phyloP scores from a whole-genome alignment of 495 filamentous ascomycete species.

The Xylaria sp. region DNA sequence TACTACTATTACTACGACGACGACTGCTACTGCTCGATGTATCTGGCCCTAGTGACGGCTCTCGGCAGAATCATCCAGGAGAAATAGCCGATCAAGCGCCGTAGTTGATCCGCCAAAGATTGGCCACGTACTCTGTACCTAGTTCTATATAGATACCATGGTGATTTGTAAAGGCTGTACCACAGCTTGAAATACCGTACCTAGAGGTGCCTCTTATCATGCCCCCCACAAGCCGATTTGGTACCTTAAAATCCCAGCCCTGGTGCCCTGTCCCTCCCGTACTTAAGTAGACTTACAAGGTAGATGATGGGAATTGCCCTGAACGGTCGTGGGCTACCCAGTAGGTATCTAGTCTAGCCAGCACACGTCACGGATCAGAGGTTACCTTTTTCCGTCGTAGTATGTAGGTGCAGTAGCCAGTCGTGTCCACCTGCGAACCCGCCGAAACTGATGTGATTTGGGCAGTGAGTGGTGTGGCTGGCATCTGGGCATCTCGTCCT shows the following conservation, averaged over 20 bases:
- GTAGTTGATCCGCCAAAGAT: neutral
- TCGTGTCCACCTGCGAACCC: neutral
- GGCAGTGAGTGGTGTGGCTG: constrained; percentile 6
- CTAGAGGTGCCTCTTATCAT: constrained; percentile 16
- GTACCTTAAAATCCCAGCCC: constrained; percentile 5
- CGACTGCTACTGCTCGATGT: no score
- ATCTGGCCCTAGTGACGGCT: neutral
- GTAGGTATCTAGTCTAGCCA: constrained; percentile 1
- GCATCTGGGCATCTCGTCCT: neutral
- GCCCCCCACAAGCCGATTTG: constrained; percentile 19
- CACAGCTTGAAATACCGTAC: neutral
- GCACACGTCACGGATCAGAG: constrained; percentile 14
- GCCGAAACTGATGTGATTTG: constrained; percentile 13
- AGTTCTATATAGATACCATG: neutral
- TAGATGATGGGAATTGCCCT: constrained; percentile 2
- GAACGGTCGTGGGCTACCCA: constrained; percentile 2
- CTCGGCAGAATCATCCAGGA: no score
- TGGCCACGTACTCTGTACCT: neutral
- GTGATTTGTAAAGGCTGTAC: constrained; percentile 2
- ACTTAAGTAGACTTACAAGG: no score
- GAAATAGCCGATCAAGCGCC: neutral
- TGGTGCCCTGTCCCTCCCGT: neutral
- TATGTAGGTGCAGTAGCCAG: no score
- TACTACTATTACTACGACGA: no score
- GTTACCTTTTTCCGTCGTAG: neutral